These are phyloP conservation scores for Punctularia strigosozonata DNA, from an alignment of 768 basidiomycete genomes.

Conservation along the genomic window DNA sequence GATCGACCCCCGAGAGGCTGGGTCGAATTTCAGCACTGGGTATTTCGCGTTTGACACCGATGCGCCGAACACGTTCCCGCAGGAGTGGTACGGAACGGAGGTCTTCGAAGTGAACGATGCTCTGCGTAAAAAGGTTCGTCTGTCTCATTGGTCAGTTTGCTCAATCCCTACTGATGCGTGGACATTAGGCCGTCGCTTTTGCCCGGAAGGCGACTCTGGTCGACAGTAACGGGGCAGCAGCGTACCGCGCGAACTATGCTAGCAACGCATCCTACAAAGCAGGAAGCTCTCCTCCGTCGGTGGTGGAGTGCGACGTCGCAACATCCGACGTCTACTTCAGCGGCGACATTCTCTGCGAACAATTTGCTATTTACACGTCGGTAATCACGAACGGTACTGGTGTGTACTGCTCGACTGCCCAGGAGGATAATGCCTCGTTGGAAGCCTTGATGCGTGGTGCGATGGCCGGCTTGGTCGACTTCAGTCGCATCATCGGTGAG, in stretches of 20 bases:
- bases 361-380: conserved; percentile 25
- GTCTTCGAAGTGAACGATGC: conserved; percentile 32
- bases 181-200: conserved; percentile 14
- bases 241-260: conserved; percentile 21
- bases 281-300: conserved; percentile 19
- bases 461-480: conserved; percentile 21
- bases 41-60: conserved; percentile 22
- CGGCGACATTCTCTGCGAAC: conserved; percentile 23
- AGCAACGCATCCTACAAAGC: conserved; percentile 13
- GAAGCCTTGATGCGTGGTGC: conserved; percentile 24
- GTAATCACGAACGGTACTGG: conserved; percentile 22
- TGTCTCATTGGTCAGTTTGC: neutral
- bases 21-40: conserved; percentile 23
- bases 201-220: conserved; percentile 20
- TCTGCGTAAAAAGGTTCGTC: conserved; percentile 9
- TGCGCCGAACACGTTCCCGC: conserved; percentile 15
- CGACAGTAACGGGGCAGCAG: conserved; percentile 18
- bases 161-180: neutral
- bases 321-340: conserved; percentile 26
- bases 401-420: conserved; percentile 21
- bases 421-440: conserved; percentile 30
- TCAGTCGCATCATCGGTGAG: conserved; percentile 22
- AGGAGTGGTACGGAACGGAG: conserved; percentile 27
- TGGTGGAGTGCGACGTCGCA: conserved; percentile 24
- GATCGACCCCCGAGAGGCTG: conserved; percentile 29